phyloP scores from a whole-genome alignment of 2,329 filamentous ascomycete species.

The Alternaria sp. region DNA sequence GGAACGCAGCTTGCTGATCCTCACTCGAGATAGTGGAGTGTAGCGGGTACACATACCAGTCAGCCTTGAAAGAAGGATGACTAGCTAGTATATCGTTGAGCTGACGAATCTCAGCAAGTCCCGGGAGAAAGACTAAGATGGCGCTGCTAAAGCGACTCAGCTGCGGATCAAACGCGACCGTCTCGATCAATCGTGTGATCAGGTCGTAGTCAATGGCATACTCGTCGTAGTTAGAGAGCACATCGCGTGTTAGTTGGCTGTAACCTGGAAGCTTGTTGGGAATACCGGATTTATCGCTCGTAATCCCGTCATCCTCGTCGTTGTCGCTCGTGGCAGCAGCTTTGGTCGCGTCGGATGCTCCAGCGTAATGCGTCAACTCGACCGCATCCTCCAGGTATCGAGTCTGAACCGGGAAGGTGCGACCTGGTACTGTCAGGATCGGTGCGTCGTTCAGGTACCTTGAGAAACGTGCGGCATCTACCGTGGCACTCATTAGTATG shows the following conservation, averaged over 20 bases:
- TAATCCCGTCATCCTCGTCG: constrained; percentile 56
- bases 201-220: constrained; percentile 91
- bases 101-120: constrained; percentile 88
- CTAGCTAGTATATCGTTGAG: constrained; percentile 85
- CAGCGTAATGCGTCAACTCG: constrained; percentile 78
- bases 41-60: constrained; percentile 87
- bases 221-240: constrained; percentile 81
- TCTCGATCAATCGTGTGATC: constrained; percentile 77
- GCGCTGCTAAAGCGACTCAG: constrained; percentile 82
- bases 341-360: constrained; percentile 53
- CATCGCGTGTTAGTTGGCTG: constrained; percentile 75
- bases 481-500: constrained; percentile 95
- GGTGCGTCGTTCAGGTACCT: constrained; percentile 85
- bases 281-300: constrained; percentile 62
- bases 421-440: constrained; percentile 86
- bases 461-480: constrained; percentile 91
- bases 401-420: constrained; percentile 90
- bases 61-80: constrained; percentile 74
- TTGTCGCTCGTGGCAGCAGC: constrained; percentile 56
- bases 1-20: constrained; percentile 92
- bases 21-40: constrained; percentile 96
- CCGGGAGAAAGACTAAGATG: constrained; percentile 91
- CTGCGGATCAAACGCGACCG: constrained; percentile 72
- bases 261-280: constrained; percentile 74
- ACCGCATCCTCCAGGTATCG: constrained; percentile 92